phyloP scores from a whole-genome alignment of 495 filamentous ascomycete species.

The Cercophora scortea region DNA sequence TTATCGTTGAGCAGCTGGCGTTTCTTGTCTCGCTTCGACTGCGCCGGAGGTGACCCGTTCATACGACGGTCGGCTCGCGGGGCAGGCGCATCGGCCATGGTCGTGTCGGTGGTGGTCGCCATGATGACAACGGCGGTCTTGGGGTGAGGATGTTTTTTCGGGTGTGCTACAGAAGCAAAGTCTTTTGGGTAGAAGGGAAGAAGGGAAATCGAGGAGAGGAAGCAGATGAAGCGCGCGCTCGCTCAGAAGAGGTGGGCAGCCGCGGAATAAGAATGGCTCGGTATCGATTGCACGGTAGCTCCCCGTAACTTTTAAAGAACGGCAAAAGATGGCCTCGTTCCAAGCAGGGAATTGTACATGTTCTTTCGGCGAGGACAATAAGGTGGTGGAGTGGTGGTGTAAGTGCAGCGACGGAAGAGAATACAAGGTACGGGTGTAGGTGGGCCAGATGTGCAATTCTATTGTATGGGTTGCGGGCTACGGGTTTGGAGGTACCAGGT shows the following conservation, averaged over 20 bases:
- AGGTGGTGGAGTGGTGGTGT: too few relatives aligned
- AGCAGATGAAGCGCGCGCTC: too few relatives aligned
- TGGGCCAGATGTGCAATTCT: too few relatives aligned
- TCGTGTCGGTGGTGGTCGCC: conserved; percentile 23
- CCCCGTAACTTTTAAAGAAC: not conserved
- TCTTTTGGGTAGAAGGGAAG: not conserved
- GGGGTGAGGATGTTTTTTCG: not conserved
- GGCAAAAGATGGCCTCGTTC: not conserved
- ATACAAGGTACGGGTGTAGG: too few relatives aligned
- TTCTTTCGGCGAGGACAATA: not conserved
- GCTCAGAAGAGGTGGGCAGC: too few relatives aligned
- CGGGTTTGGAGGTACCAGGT: too few relatives aligned
- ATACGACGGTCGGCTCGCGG: conserved; percentile 18
- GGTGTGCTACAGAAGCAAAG: too few relatives aligned
- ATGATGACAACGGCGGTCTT: conserved; percentile 8
- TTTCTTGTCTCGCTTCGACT: conserved; percentile 84
- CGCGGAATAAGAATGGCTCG: too few relatives aligned
- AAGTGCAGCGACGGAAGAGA: too few relatives aligned
- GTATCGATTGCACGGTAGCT: too few relatives aligned
- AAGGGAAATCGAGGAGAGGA: not conserved
- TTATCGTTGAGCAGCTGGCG: conserved; percentile 71
- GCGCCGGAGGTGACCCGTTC: conserved; percentile 22
- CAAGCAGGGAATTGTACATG: not conserved
- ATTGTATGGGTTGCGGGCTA: too few relatives aligned
- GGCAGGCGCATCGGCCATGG: conserved; percentile 16